Base-by-base conservation (phyloP, 2,329 filamentous ascomycete species). In the Phoma sp. region DNA sequence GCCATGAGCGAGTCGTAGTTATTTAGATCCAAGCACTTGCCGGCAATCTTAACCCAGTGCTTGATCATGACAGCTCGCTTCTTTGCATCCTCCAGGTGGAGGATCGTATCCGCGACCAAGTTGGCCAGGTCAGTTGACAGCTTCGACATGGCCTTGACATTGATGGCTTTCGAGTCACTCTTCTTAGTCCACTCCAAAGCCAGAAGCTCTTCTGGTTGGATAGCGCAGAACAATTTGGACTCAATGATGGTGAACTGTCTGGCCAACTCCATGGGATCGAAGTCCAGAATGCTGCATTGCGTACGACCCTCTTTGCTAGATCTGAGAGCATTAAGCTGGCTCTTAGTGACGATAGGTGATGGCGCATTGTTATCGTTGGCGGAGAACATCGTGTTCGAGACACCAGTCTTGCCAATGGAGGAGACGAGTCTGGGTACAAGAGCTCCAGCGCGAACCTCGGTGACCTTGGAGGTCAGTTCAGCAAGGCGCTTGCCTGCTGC, bases 1-100 rank as follows among this genome's bases (percentile, higher is more conserved):
- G 95, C 92, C 92, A 98, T 97, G 10, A 99, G 79, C 0, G 92
- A 91, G 70, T 99, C 93, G 66, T 97, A 99, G 77, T 99, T 99
- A 78, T 95, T 89, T 21, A 98, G 83, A 68, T 95, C 91, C 5
- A 96, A 80, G 62, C 92, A 96, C 66, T 90, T 91, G 65, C 89
- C 84, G 1, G 91, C 92, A 64, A 98, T 87, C 81, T 98, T 99
- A 73, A 97, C 91, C 95, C 95, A 99, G 66, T 98, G 93, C 79
- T 99, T 98, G 78, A 99, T 95, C 46, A 92, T 86, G 1, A 84
- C 79, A 1, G 95, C 93, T 21, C 95, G 87, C 79, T 93, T 96
- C 84, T 98, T 98, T 21, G 89, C 87, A 72, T 98, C 95, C n/a
- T 90, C 84, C 52, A 92, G 84, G 50, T 91, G 87, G 12, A 99